phyloP scores from a whole-genome alignment of 345 rosid species.

The Rubroshorea leprosula region DNA sequence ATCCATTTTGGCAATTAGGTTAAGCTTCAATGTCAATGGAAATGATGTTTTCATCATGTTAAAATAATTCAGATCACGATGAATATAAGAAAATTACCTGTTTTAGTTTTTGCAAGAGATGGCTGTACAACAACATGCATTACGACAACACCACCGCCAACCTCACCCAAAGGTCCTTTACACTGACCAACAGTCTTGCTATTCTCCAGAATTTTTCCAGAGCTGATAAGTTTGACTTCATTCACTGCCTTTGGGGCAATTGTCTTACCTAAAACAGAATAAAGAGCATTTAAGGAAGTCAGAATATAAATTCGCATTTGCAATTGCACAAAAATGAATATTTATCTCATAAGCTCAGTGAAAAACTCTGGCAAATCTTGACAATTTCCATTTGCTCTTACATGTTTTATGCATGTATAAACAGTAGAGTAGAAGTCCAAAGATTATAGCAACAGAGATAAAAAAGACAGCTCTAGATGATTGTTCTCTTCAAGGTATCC shows the following conservation, averaged over 20 bases:
- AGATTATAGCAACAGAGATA: no score
- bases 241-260: constrained; percentile 63
- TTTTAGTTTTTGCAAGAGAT: constrained; percentile 46
- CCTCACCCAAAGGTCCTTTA: constrained; percentile 66
- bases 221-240: constrained; percentile 82
- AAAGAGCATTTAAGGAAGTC: constrained; percentile 5
- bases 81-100: constrained; percentile 34
- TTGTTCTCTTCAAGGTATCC: no score
- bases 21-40: not conserved
- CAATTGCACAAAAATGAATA: not conserved
- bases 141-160: constrained; percentile 45
- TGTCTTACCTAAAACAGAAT: constrained; percentile 49
- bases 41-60: not conserved
- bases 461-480: no score
- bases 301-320: not conserved
- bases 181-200: constrained; percentile 81
- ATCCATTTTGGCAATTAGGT: no score
- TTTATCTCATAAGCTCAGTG: no score
- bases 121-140: constrained; percentile 80
- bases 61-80: not conserved
- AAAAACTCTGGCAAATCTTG: no score
- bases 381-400: no score
- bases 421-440: no score
- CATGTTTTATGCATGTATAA: no score
- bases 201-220: constrained; percentile 85